A percentile compares a stretch with the other conserved stretches of the same genome.
phyloP scores from a whole-genome alignment of 495 filamentous ascomycete genomes.

The Hyaloscypha variabilis region DNA sequence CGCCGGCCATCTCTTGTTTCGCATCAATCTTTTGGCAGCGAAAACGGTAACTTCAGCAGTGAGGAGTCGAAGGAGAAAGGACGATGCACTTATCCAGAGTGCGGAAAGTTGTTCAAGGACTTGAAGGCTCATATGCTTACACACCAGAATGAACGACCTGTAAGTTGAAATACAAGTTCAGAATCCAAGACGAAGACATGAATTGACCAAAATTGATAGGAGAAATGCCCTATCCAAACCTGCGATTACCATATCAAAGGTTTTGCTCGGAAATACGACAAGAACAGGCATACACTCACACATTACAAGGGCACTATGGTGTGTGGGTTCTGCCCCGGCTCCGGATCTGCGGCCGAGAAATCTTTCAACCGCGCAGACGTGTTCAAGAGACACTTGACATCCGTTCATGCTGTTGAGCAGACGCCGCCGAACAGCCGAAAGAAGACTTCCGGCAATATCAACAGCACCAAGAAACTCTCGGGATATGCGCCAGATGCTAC shows the following conservation, averaged over 20 bases:
- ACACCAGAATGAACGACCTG: constrained; percentile 85
- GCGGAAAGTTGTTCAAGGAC: constrained; percentile 91
- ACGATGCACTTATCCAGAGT: constrained; percentile 81
- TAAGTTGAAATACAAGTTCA: no score
- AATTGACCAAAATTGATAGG: no score
- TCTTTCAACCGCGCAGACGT: constrained; percentile 98
- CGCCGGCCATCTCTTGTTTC: constrained; percentile 26
- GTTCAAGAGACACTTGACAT: constrained; percentile 95
- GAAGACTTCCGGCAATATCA: constrained; percentile 43
- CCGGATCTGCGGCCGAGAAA: constrained; percentile 91
- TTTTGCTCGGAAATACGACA: constrained; percentile 97
- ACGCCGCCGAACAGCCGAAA: constrained; percentile 94
- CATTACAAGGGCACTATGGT: constrained; percentile 99
- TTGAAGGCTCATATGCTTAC: constrained; percentile 96
- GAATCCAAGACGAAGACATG: no score
- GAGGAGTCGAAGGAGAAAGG: constrained; percentile 69
- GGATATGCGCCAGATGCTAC: constrained; percentile 74
- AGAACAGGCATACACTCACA: constrained; percentile 96
- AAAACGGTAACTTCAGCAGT: constrained; percentile 45
- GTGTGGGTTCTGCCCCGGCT: constrained; percentile 94
- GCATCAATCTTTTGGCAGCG: constrained; percentile 30
- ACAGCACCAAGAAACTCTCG: constrained; percentile 56
- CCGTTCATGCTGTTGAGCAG: constrained; percentile 93
- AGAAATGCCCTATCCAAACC: constrained; percentile 92
- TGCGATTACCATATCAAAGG: constrained; percentile 97